These are phyloP conservation scores for Gymnopilus junonius DNA, from an alignment of 768 basidiomycete species.

Conservation along the genomic window DNA sequence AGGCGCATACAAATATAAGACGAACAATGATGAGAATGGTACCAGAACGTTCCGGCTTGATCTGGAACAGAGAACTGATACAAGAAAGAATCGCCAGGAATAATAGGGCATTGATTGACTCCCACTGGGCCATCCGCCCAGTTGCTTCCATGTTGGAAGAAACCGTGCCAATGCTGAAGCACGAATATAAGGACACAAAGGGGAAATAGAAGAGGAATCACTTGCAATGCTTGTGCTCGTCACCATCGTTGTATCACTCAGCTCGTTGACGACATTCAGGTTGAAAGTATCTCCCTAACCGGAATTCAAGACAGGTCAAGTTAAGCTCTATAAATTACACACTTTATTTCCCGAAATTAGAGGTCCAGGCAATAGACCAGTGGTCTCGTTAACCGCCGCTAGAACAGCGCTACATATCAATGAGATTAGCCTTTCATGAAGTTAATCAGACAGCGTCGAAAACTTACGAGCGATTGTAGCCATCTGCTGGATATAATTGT, in stretches of 20 bases:
- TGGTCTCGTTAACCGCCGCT: conserved; percentile 20
- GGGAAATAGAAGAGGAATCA: not conserved
- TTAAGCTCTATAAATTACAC: not conserved
- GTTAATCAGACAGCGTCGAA: not conserved
- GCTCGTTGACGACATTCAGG: conserved; percentile 44
- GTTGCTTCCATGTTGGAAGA: conserved; percentile 38
- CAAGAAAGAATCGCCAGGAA: conserved; percentile 38
- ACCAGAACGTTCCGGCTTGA: conserved; percentile 54
- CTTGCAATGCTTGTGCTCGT: conserved; percentile 38
- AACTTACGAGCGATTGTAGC: conserved; percentile 40
- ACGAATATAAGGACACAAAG: not conserved
- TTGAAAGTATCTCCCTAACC: conserved; percentile 34
- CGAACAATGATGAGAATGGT: conserved; percentile 42
- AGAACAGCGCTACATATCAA: conserved; percentile 24
- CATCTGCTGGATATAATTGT: conserved; percentile 54
- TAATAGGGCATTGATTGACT: conserved; percentile 47
- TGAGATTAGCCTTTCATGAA: not conserved
- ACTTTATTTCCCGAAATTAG: conserved; percentile 31
- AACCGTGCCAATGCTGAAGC: conserved; percentile 50
- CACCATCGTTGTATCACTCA: conserved; percentile 42
- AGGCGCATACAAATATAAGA: not conserved
- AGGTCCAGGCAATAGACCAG: conserved; percentile 28
- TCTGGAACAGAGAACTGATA: conserved; percentile 23
- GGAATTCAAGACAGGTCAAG: not conserved
- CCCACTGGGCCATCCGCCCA: conserved; percentile 45